Percentiles rank a stretch among this genome's conserved stretches.
Conservation (phyloP, 2,329 filamentous ascomycete genomes). For the Zymoseptoria brevis region DNA sequence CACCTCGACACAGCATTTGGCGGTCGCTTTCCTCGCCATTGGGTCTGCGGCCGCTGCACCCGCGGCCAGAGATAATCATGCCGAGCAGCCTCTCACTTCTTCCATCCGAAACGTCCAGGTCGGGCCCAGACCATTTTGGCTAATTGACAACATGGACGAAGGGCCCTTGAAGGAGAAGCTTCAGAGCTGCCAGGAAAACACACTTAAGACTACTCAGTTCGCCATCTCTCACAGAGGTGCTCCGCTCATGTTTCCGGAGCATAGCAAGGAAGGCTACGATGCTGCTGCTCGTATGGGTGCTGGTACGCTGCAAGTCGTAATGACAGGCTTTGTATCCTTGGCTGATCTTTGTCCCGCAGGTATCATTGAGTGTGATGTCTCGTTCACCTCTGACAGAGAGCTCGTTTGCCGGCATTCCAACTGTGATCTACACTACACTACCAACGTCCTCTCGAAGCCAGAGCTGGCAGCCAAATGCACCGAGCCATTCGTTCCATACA, state of each 20-base stretch:
- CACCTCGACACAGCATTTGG: background rate
- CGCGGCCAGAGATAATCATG: background rate
- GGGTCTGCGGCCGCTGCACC: background rate
- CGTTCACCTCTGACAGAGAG: slow-evolving; percentile 56
- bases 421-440: slow-evolving; percentile 62
- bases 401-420: slow-evolving; percentile 62
- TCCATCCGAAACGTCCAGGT: slow-evolving; percentile 42
- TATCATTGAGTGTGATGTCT: slow-evolving; percentile 59
- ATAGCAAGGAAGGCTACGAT: slow-evolving; percentile 51
- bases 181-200: slow-evolving; percentile 49
- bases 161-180: slow-evolving; percentile 53
- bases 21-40: background rate
- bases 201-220: slow-evolving; percentile 47
- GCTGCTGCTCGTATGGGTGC: slow-evolving; percentile 61
- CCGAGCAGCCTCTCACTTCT: background rate
- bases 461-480: slow-evolving; percentile 58
- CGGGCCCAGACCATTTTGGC: slow-evolving; percentile 58
- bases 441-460: slow-evolving; percentile 56
- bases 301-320: slow-evolving; percentile 30
- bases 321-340: background rate
- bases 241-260: slow-evolving; percentile 57
- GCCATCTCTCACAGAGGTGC: slow-evolving; percentile 56
- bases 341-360: slow-evolving; percentile 7
- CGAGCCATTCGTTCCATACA: slow-evolving; percentile 48
- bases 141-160: slow-evolving; percentile 56